These are phyloP conservation scores for Capsicum rhomboideum DNA, from an alignment of 257 asterid species.

Conservation along the genomic window DNA sequence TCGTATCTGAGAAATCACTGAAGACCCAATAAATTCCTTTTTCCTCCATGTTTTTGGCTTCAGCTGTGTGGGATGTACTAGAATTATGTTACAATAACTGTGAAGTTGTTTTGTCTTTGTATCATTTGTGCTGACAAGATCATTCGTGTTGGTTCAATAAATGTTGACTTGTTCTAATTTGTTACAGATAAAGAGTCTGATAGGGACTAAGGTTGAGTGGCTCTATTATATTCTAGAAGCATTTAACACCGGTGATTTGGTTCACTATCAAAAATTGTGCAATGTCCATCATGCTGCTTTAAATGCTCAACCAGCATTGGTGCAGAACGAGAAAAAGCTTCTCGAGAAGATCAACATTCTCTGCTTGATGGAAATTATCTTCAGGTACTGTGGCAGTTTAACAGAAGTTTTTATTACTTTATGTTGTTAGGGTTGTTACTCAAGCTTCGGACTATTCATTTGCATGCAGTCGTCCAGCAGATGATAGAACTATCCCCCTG, in stretches of 20 bases:
- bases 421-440: neutral
- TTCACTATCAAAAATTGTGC: slow-evolving; percentile 83
- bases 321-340: slow-evolving; percentile 82
- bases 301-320: slow-evolving; percentile 78
- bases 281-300: slow-evolving; percentile 76
- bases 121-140: neutral
- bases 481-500: slow-evolving; percentile 86
- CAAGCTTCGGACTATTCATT: neutral
- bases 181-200: slow-evolving; percentile 57
- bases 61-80: neutral
- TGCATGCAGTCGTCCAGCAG: slow-evolving; percentile 84
- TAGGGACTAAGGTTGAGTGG: slow-evolving; percentile 90
- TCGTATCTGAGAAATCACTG: neutral
- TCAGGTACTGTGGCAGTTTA: slow-evolving; percentile 43
- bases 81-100: neutral
- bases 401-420: neutral
- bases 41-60: neutral
- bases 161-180: neutral
- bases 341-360: slow-evolving; percentile 95
- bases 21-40: neutral
- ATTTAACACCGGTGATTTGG: slow-evolving; percentile 80
- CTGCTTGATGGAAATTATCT: slow-evolving; percentile 91
- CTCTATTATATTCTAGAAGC: slow-evolving; percentile 83
- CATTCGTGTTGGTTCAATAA: neutral
- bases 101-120: neutral